phyloP scores from a whole-genome alignment of 768 basidiomycete species.

The Podaxis sp. region DNA sequence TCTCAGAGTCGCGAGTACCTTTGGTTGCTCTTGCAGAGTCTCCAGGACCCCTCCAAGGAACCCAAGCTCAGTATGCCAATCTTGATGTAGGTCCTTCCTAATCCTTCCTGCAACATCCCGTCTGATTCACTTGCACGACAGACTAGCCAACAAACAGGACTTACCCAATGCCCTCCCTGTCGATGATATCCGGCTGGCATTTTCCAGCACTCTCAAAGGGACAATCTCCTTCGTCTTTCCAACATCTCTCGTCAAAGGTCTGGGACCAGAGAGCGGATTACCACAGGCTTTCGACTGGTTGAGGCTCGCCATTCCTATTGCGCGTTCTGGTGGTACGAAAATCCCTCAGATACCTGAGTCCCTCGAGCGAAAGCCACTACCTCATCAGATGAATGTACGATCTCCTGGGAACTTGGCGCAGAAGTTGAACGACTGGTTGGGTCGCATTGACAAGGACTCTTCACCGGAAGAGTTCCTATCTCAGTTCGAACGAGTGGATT shows the following conservation, averaged over 20 bases:
- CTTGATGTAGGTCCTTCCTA: conserved; percentile 28
- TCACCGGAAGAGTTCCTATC: conserved; percentile 32
- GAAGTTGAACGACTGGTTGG: conserved; percentile 38
- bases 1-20: conserved; percentile 53
- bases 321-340: conserved; percentile 15
- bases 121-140: conserved; percentile 14
- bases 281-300: conserved; percentile 44
- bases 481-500: conserved; percentile 30
- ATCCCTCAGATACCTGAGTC: not conserved
- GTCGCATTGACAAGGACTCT: conserved; percentile 28
- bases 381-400: conserved; percentile 18
- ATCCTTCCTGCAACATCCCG: not conserved
- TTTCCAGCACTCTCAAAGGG: conserved; percentile 30
- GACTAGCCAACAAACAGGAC: conserved; percentile 66
- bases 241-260: conserved; percentile 20
- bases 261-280: conserved; percentile 26
- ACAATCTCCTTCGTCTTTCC: conserved; percentile 29
- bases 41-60: conserved; percentile 25
- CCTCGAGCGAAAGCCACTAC: not conserved
- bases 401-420: conserved; percentile 26
- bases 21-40: conserved; percentile 37
- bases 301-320: conserved; percentile 27
- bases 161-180: conserved; percentile 48
- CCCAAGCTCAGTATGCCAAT: conserved; percentile 25
- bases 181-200: conserved; percentile 41